Conservation (phyloP, 2,329 filamentous ascomycete species). For the Elsinoe necatrix region DNA sequence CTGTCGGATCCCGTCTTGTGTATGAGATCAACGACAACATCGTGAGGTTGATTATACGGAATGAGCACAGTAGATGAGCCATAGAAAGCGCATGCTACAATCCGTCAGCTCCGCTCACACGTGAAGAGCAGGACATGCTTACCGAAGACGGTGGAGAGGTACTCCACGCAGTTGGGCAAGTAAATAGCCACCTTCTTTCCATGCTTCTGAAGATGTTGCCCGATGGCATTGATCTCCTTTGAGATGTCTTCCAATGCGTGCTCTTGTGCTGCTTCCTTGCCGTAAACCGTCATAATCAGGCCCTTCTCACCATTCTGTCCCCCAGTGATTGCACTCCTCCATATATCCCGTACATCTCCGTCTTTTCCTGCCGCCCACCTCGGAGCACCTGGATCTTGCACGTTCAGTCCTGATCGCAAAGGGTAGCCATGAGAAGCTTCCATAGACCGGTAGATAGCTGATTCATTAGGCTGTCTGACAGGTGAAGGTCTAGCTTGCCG, state of each 20-base stretch:
- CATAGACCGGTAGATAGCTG: constrained; percentile 74
- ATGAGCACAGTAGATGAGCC: constrained; percentile 76
- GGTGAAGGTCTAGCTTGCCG: constrained; percentile 71
- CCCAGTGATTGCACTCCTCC: constrained; percentile 54
- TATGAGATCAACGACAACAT: constrained; percentile 63
- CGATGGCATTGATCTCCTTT: constrained; percentile 79
- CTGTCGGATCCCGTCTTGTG: constrained; percentile 67
- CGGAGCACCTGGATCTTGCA: constrained; percentile 69
- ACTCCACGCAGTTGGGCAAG: constrained; percentile 85
- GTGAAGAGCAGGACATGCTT: constrained; percentile 19
- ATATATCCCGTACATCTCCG: constrained; percentile 86
- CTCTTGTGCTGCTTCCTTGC: constrained; percentile 64
- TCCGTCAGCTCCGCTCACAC: neutral
- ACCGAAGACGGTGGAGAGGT: constrained; percentile 71
- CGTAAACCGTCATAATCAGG: constrained; percentile 69
- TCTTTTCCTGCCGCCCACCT: constrained; percentile 78
- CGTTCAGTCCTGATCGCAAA: constrained; percentile 66
- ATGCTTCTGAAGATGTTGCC: constrained; percentile 62
- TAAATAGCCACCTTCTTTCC: constrained; percentile 78
- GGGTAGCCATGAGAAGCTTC: constrained; percentile 79
- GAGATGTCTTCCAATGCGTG: constrained; percentile 64
- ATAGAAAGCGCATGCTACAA: constrained; percentile 73
- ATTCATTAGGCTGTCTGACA: constrained; percentile 76
- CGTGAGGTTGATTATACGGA: constrained; percentile 67
- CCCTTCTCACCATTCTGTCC: constrained; percentile 54